Conservation (phyloP, 2,329 filamentous ascomycete species). For the Cladophialophora psammophila region DNA sequence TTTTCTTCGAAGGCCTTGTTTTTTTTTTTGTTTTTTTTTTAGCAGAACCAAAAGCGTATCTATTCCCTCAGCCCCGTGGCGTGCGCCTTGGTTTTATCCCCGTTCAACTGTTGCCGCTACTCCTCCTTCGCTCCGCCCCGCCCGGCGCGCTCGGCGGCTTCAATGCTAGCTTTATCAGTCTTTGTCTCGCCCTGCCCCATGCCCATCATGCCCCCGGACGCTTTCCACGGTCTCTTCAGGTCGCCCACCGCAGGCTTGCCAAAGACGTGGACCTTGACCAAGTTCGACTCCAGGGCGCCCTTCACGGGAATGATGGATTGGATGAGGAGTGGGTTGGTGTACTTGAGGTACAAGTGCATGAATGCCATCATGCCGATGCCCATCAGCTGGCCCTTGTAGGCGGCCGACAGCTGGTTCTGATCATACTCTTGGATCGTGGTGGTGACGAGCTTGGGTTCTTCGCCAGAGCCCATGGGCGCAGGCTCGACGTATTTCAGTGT, state of each 20-base stretch:
- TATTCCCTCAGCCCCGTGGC: constrained; percentile 13
- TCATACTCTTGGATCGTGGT: constrained; percentile 98
- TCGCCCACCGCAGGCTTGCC: constrained; percentile 87
- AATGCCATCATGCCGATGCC: constrained; percentile 97
- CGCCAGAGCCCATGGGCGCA: constrained; percentile 86
- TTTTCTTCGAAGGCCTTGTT: no score
- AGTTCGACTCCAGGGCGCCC: constrained; percentile 91
- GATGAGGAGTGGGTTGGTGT: constrained; percentile 98
- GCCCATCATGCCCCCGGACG: constrained; percentile 79
- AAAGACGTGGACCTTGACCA: constrained; percentile 93
- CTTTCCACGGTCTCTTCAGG: constrained; percentile 95
- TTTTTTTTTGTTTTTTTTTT: no score
- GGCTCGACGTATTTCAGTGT: constrained; percentile 99
- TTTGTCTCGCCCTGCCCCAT: constrained; percentile 73
- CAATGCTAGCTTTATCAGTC: constrained; percentile 84
- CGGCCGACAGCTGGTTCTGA: constrained; percentile 78
- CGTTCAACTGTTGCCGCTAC: constrained; percentile 42
- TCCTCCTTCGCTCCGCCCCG: constrained; percentile 60
- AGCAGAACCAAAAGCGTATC: constrained; percentile 11
- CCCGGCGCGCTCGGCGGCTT: constrained; percentile 58
- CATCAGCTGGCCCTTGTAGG: constrained; percentile 92
- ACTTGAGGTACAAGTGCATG: constrained; percentile 99
- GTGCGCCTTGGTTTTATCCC: background rate
- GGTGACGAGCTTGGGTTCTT: constrained; percentile 94
- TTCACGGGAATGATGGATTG: constrained; percentile 99